Evolutionary conservation across 495 filamentous ascomycete species (phyloP).

Genomic region (Glonium stellatum): DNA sequence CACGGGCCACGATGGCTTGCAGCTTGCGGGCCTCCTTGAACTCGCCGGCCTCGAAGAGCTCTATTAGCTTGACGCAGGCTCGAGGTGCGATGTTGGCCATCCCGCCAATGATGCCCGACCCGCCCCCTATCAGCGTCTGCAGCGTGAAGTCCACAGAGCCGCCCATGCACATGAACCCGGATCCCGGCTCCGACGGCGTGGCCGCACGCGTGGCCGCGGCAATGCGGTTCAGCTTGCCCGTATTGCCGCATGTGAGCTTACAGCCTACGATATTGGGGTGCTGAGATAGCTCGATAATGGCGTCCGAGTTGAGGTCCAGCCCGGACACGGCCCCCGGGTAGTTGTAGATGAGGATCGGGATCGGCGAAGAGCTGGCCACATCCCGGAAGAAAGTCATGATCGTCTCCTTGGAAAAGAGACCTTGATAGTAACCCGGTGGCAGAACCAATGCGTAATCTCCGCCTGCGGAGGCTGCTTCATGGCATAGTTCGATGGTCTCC

Average conservation of each 20-base stretch:
- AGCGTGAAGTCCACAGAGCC: constrained; percentile 88
- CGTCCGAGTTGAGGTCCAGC: constrained; percentile 74
- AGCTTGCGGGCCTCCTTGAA: constrained; percentile 63
- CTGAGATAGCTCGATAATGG: constrained; percentile 62
- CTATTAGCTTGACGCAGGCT: constrained; percentile 62
- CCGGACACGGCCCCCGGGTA: constrained; percentile 78
- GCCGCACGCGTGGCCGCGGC: constrained; percentile 54
- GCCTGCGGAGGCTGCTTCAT: constrained; percentile 65
- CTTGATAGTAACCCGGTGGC: constrained; percentile 78
- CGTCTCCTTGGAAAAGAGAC: constrained; percentile 54
- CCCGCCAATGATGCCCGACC: constrained; percentile 78
- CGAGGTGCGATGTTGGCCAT: constrained; percentile 78
- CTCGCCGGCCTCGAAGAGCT: constrained; percentile 65
- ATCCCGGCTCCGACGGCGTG: constrained; percentile 35
- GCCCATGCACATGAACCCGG: constrained; percentile 68
- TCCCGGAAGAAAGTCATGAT: constrained; percentile 67
- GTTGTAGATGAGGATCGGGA: constrained; percentile 91
- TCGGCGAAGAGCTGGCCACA: constrained; percentile 72
- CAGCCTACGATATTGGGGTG: constrained; percentile 85
- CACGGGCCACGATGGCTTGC: constrained; percentile 72
- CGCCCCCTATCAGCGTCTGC: constrained; percentile 76
- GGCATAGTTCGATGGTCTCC: constrained; percentile 74
- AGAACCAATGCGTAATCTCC: constrained; percentile 81
- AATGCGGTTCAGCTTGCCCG: constrained; percentile 79
- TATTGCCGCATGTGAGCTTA: constrained; percentile 93